These are phyloP conservation scores for Suillus tomentosus DNA, from an alignment of 768 basidiomycete species.

Conservation along the genomic window DNA sequence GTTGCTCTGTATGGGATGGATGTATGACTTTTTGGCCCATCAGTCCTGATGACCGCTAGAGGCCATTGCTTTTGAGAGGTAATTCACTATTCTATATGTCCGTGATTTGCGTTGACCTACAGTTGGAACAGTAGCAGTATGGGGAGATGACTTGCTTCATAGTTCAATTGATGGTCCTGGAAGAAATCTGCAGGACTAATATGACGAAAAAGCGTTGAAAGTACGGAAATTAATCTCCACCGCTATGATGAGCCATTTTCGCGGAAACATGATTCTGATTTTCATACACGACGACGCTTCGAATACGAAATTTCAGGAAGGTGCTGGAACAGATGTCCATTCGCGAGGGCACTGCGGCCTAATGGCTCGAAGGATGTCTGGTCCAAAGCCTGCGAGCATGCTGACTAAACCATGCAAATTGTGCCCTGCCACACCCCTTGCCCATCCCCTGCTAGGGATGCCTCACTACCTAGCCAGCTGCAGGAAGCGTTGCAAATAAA, in stretches of 20 bases:
- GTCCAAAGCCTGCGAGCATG: neutral
- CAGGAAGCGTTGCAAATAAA: neutral
- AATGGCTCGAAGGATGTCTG: too few species aligned
- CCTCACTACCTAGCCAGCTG: neutral
- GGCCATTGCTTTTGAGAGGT: neutral
- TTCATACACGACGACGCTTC: neutral
- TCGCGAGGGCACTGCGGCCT: neutral
- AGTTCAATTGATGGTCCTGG: neutral
- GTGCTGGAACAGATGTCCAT: neutral
- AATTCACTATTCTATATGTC: neutral
- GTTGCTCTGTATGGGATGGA: too few species aligned
- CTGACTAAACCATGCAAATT: neutral
- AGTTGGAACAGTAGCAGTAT: neutral
- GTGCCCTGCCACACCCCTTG: neutral
- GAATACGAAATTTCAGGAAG: neutral
- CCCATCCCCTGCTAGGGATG: neutral
- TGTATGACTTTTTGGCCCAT: too few species aligned
- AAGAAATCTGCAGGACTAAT: neutral
- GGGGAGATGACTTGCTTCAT: neutral
- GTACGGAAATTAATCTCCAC: neutral
- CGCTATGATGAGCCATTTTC: neutral
- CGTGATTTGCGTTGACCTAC: neutral
- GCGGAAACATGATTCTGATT: neutral
- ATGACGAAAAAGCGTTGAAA: too few species aligned
- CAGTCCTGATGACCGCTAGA: too few species aligned